Percentiles rank a stretch among this genome's conserved stretches.
These are phyloP conservation scores for Elaeis oleifera DNA, from an alignment of 202 grass and related monocot genomes.

Conservation along the genomic window DNA sequence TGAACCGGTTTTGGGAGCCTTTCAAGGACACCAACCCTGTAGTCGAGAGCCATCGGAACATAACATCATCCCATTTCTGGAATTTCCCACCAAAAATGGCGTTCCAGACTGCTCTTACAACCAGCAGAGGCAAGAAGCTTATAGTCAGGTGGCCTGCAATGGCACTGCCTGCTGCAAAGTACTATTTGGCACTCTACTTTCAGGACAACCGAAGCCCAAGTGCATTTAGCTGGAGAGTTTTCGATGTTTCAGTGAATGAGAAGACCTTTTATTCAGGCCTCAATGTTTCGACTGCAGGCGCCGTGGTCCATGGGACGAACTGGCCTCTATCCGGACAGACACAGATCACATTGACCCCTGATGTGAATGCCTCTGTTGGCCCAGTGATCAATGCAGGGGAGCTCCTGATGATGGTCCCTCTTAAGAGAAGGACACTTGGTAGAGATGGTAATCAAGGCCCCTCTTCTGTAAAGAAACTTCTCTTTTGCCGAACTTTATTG, in stretches of 20 bases:
- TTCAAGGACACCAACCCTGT: slow-evolving; percentile 35
- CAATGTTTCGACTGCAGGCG: slow-evolving; percentile 60
- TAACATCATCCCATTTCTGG: slow-evolving; percentile 53
- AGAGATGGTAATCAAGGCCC: slow-evolving; percentile 61
- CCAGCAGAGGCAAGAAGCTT: slow-evolving; percentile 33
- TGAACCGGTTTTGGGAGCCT: slow-evolving; percentile 78
- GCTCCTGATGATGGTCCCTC: slow-evolving; percentile 60
- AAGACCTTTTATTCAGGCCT: slow-evolving; percentile 47
- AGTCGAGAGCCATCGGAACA: slow-evolving; percentile 46
- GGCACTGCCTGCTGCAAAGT: slow-evolving; percentile 52
- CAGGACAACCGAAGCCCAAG: slow-evolving; percentile 62
- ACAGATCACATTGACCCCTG: slow-evolving; percentile 54
- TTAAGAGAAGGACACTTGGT: slow-evolving; percentile 62
- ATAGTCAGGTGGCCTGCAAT: slow-evolving; percentile 54
- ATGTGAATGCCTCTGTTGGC: slow-evolving; percentile 41
- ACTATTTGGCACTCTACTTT: slow-evolving; percentile 87
- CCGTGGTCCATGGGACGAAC: slow-evolving; percentile 37
- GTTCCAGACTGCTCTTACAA: slow-evolving; percentile 47
- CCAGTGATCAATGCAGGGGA: slow-evolving; percentile 90
- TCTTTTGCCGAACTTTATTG: background rate
- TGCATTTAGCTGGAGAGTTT: slow-evolving; percentile 55
- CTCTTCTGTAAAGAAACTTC: background rate
- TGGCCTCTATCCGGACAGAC: slow-evolving; percentile 65
- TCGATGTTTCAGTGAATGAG: slow-evolving; percentile 68
- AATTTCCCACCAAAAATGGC: slow-evolving; percentile 52